Evolutionary conservation across 208 protist species (phyloP).

Genomic region (Acanthamoeba lenticulata): DNA sequence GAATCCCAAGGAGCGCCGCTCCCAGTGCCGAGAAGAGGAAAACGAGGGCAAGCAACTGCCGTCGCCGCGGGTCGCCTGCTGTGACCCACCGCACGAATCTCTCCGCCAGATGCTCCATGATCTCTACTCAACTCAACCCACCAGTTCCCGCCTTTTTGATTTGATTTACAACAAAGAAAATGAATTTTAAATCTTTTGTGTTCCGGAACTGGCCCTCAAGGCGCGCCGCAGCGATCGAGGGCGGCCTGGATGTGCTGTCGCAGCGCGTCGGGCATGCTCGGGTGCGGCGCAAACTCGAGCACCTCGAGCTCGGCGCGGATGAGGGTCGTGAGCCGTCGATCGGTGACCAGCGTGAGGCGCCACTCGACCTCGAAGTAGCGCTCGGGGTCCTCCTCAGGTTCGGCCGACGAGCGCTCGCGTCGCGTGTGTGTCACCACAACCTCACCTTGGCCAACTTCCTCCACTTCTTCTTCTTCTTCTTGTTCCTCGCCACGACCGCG

Average conservation of each 20-base stretch:
- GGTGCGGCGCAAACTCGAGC: background rate
- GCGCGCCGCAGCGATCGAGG: background rate
- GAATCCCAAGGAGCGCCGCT: background rate
- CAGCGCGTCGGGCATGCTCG: background rate
- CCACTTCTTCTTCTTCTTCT: background rate
- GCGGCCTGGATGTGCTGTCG: background rate
- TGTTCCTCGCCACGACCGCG: background rate
- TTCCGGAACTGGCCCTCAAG: no score
- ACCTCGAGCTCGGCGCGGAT: background rate
- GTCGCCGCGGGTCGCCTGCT: background rate
- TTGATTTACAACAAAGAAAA: no score
- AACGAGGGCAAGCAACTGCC: background rate
- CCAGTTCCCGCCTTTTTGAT: no score
- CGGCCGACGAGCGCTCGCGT: background rate
- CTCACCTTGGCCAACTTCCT: background rate
- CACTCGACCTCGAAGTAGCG: slow-evolving; percentile 62
- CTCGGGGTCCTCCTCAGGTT: background rate
- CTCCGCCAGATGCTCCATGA: no score
- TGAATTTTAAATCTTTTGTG: no score
- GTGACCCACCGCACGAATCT: no score
- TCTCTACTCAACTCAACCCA: no score
- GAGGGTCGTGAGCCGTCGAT: background rate
- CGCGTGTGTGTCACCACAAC: slow-evolving; percentile 61
- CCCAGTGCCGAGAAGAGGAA: background rate
- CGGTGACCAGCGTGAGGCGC: slow-evolving; percentile 41